Evolutionary conservation across 1,139 yeast species (phyloP).

Genomic region (Groenewaldozyma auringiensis): DNA sequence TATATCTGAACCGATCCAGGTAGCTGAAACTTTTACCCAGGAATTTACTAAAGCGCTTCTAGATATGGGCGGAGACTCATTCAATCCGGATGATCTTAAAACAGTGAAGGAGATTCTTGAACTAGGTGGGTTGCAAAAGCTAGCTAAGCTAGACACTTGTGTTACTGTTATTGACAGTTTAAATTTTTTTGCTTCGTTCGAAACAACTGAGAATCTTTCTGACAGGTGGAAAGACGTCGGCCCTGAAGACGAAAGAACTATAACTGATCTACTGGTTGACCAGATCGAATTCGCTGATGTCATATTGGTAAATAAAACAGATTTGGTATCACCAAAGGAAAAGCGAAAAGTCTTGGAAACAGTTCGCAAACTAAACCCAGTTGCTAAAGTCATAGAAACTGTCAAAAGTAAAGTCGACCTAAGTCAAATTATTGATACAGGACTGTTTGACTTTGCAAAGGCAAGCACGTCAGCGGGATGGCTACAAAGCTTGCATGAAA

Average conservation of each 20-base stretch:
- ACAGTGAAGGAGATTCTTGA: slow-evolving; percentile 30
- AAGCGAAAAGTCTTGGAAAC: slow-evolving; percentile 28
- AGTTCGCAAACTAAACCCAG: slow-evolving; percentile 36
- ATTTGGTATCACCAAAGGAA: slow-evolving; percentile 26
- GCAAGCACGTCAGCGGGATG: slow-evolving; percentile 42
- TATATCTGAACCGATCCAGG: slow-evolving; percentile 44
- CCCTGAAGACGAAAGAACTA: slow-evolving; percentile 38
- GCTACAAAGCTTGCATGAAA: slow-evolving; percentile 39
- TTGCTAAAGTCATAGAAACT: slow-evolving; percentile 33
- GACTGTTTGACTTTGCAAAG: slow-evolving; percentile 35
- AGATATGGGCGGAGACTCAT: slow-evolving; percentile 12
- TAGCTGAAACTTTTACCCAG: slow-evolving; percentile 41
- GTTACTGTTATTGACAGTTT: slow-evolving; percentile 42
- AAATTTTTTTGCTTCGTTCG: slow-evolving; percentile 36
- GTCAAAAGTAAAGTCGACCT: slow-evolving; percentile 36
- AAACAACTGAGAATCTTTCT: slow-evolving; percentile 38
- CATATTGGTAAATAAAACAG: slow-evolving; percentile 36
- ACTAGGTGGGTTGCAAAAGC: slow-evolving; percentile 36
- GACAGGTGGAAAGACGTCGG: slow-evolving; percentile 36
- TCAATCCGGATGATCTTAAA: slow-evolving; percentile 26
- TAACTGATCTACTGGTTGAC: slow-evolving; percentile 40
- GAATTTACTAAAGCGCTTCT: slow-evolving; percentile 24
- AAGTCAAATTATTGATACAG: slow-evolving; percentile 32
- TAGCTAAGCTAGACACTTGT: slow-evolving; percentile 39
- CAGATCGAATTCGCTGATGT: slow-evolving; percentile 43